A percentile compares a stretch with the other conserved stretches of the same genome.
Conservation (phyloP, 495 filamentous ascomycete genomes). For the Aspergillus taichungensis region DNA sequence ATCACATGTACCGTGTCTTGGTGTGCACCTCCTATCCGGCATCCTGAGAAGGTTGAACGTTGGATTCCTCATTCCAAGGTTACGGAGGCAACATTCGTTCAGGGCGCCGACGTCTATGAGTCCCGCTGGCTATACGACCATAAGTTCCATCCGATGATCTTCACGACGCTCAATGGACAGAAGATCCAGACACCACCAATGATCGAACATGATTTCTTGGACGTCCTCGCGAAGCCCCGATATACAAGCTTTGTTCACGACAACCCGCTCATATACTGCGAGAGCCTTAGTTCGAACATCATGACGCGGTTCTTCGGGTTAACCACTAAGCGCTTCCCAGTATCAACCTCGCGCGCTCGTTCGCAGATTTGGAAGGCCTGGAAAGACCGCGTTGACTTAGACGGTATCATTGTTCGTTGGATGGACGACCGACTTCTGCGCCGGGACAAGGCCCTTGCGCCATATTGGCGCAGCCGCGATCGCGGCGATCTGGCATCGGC, state of each 20-base stretch:
- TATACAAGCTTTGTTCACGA: conserved; percentile 47
- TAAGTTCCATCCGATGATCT: conserved; percentile 52
- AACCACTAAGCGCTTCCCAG: conserved; percentile 41
- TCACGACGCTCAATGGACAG: conserved; percentile 48
- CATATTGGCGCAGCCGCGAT: conserved; percentile 52
- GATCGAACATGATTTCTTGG: conserved; percentile 49
- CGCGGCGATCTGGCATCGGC: conserved; percentile 44
- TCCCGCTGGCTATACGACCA: conserved; percentile 52
- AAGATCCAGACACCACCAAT: conserved; percentile 48
- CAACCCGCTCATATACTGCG: conserved; percentile 47
- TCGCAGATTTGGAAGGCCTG: conserved; percentile 58
- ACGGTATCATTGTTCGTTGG: conserved; percentile 54
- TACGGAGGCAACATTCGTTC: conserved; percentile 49
- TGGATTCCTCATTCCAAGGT: conserved; percentile 55
- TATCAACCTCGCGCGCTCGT: conserved; percentile 49
- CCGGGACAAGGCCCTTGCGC: conserved; percentile 42
- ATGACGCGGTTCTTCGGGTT: conserved; percentile 38
- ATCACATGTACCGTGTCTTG: conserved; percentile 50
- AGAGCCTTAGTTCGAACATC: conserved; percentile 36
- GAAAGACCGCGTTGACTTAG: conserved; percentile 49
- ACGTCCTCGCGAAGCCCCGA: conserved; percentile 46
- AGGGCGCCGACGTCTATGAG: conserved; percentile 45
- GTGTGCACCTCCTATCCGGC: conserved; percentile 46
- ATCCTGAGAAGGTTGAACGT: conserved; percentile 43
- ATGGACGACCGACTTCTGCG: conserved; percentile 53